phyloP scores from a whole-genome alignment of 495 filamentous ascomycete genomes.

The Parmelia sp. region DNA sequence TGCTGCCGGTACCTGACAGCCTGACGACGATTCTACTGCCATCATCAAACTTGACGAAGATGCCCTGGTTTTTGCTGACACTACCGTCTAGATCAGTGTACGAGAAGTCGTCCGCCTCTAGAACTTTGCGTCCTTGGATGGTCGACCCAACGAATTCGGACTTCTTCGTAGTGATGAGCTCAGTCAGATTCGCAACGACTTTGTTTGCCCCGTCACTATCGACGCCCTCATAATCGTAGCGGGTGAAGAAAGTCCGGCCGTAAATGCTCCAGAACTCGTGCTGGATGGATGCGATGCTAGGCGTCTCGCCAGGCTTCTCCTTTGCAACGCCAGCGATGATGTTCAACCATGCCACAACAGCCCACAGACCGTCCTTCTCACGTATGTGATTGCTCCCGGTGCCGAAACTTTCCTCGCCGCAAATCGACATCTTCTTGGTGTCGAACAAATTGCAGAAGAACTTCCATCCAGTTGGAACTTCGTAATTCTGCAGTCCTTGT shows the following conservation, averaged over 20 bases:
- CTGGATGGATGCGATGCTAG: slow-evolving; percentile 92
- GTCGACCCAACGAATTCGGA: slow-evolving; percentile 75
- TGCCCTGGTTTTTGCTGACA: slow-evolving; percentile 89
- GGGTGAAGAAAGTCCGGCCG: slow-evolving; percentile 97
- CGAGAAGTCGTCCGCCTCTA: slow-evolving; percentile 87
- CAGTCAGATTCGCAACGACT: slow-evolving; percentile 69
- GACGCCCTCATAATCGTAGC: slow-evolving; percentile 96
- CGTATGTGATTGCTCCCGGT: slow-evolving; percentile 99
- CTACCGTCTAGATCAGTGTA: slow-evolving; percentile 97
- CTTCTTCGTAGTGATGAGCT: slow-evolving; percentile 60
- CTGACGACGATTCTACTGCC: slow-evolving; percentile 91
- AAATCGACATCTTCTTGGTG: slow-evolving; percentile 95
- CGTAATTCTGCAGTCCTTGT: slow-evolving; percentile 86
- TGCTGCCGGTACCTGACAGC: slow-evolving; percentile 88
- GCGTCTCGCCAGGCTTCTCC: slow-evolving; percentile 61
- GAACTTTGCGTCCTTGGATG: slow-evolving; percentile 72
- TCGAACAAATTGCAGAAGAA: slow-evolving; percentile 99
- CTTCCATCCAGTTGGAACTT: slow-evolving; percentile 98
- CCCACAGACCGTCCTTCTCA: slow-evolving; percentile 98
- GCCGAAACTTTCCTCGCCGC: slow-evolving; percentile 95
- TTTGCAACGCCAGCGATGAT: slow-evolving; percentile 93
- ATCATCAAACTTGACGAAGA: slow-evolving; percentile 91
- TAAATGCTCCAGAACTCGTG: slow-evolving; percentile 96
- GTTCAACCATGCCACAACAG: slow-evolving; percentile 94
- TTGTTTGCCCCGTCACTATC: slow-evolving; percentile 85